These are phyloP conservation scores for Aspergillus udagawae DNA, from an alignment of 2,329 filamentous ascomycete species.

Conservation along the genomic window DNA sequence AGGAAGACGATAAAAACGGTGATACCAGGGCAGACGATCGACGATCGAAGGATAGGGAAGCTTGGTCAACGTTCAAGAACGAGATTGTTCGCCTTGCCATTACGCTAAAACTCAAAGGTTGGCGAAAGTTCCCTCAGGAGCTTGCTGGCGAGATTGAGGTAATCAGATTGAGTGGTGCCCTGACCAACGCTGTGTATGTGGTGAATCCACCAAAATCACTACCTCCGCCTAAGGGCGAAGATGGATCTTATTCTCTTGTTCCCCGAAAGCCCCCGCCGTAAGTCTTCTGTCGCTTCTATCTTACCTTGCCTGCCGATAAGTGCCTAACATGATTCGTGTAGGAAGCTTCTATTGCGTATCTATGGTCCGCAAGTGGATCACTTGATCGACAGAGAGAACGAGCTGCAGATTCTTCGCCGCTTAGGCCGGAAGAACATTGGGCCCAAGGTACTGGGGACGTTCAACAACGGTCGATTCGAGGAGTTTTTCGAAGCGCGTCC, in stretches of 20 bases:
- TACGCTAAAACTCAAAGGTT: constrained; percentile 84
- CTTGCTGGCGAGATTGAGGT: constrained; percentile 42
- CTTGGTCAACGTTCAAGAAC: constrained; percentile 83
- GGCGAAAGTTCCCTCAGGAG: constrained; percentile 69
- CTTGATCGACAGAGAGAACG: constrained; percentile 87
- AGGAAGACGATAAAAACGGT: constrained; percentile 35
- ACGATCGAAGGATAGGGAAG: constrained; percentile 65
- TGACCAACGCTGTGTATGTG: constrained; percentile 96
- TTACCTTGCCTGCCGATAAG: neutral
- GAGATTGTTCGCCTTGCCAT: constrained; percentile 88
- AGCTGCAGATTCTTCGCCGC: constrained; percentile 79
- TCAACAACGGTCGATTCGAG: constrained; percentile 92
- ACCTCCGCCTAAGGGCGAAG: constrained; percentile 37
- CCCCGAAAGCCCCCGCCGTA: constrained; percentile 51
- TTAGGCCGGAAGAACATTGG: constrained; percentile 91
- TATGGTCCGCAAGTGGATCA: constrained; percentile 96
- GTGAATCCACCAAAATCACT: constrained; percentile 74
- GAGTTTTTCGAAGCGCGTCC: constrained; percentile 85
- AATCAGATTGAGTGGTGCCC: constrained; percentile 67
- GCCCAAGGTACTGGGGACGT: constrained; percentile 83
- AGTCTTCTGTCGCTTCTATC: constrained; percentile 25
- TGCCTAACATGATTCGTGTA: constrained; percentile 18
- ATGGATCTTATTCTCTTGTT: constrained; percentile 34
- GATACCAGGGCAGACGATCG: constrained; percentile 43
- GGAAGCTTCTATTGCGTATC: constrained; percentile 80